A percentile compares a stretch with the other conserved stretches of the same genome.
Evolutionary conservation across 2,329 filamentous ascomycete genomes (phyloP).

Genomic region (Fusarium clavum): DNA sequence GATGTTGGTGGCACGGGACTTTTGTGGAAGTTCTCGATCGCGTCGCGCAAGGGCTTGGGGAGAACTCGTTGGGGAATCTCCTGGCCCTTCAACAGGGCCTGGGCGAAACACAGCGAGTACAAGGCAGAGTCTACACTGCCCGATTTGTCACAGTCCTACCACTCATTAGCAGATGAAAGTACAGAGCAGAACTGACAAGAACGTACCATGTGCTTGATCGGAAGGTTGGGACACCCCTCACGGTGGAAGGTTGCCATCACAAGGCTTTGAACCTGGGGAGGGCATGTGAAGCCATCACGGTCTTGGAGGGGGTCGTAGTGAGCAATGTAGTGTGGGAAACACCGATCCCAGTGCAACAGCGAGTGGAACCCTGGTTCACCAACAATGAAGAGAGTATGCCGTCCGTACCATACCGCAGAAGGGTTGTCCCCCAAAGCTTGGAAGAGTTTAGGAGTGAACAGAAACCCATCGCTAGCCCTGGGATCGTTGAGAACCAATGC

Average conservation of each 20-base stretch:
- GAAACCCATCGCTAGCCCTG: background rate
- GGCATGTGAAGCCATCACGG: background rate
- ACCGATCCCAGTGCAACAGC: background rate
- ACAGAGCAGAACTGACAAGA: rapidly evolving
- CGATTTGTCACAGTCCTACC: background rate
- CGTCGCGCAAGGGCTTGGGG: rapidly evolving
- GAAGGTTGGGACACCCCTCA: background rate
- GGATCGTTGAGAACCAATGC: background rate
- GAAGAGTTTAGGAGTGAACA: background rate
- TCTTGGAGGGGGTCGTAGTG: background rate
- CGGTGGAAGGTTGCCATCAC: background rate
- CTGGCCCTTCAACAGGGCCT: background rate
- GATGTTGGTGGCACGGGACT: background rate
- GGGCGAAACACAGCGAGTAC: background rate
- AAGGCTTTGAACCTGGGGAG: background rate
- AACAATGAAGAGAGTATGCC: background rate
- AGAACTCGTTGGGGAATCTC: rapidly evolving
- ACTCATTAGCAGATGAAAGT: background rate
- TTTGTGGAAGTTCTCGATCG: background rate
- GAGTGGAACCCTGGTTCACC: background rate
- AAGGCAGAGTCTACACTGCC: background rate
- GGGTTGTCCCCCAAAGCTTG: background rate
- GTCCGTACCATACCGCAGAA: background rate
- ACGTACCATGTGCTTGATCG: background rate
- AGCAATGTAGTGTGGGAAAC: rapidly evolving